Conservation (phyloP, 2,329 filamentous ascomycete genomes). For the Clonostachys byssicola region DNA sequence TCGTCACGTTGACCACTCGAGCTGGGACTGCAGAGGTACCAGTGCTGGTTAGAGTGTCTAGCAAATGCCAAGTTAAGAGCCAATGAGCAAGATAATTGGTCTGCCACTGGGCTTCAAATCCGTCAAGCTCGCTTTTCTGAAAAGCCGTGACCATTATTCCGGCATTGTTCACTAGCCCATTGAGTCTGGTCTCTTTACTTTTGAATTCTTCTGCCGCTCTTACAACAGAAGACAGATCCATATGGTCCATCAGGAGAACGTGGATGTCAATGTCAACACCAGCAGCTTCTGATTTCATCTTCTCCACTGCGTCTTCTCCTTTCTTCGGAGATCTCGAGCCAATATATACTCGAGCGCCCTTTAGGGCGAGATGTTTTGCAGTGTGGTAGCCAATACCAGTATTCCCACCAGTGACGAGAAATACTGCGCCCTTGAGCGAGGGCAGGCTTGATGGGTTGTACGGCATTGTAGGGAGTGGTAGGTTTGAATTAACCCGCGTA, state of each 20-base stretch:
- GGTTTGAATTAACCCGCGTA: too few relatives aligned
- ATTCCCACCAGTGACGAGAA: constrained; percentile 38
- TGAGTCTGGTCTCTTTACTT: constrained; percentile 11
- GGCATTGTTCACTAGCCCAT: constrained; percentile 21
- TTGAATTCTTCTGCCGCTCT: constrained; percentile 11
- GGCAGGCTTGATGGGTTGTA: too few relatives aligned
- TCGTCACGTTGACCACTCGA: too few relatives aligned
- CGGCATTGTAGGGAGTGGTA: too few relatives aligned
- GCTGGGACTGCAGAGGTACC: too few relatives aligned
- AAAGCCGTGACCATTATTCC: not conserved
- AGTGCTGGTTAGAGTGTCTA: not conserved
- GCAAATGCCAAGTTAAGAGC: not conserved
- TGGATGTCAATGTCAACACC: constrained; percentile 10
- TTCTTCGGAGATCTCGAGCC: constrained; percentile 21
- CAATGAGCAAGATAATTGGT: not conserved
- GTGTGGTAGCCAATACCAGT: constrained; percentile 15
- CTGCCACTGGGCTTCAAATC: too few relatives aligned
- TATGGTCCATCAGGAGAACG: constrained; percentile 13
- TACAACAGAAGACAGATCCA: constrained; percentile 9
- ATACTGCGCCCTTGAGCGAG: constrained; percentile 17
- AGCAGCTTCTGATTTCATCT: constrained; percentile 5
- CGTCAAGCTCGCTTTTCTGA: too few relatives aligned
- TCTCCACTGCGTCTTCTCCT: constrained; percentile 16
- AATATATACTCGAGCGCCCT: constrained; percentile 18
- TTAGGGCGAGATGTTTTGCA: constrained; percentile 13